Evolutionary conservation across 2,329 filamentous ascomycete genomes (phyloP).

Genomic region (Diaporthe sp.): DNA sequence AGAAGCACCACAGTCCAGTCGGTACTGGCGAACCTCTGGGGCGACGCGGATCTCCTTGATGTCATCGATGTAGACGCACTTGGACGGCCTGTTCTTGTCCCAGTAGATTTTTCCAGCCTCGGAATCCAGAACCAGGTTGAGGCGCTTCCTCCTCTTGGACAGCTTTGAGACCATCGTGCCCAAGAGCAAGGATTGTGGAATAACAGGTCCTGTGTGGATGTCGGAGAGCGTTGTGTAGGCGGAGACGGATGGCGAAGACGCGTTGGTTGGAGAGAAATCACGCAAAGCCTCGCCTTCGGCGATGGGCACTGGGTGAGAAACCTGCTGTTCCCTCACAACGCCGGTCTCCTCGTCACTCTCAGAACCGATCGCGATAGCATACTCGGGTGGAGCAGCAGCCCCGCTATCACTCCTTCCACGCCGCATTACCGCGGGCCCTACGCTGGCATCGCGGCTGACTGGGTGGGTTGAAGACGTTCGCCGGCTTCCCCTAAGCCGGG

Average conservation of each 20-base stretch:
- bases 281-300: constrained; percentile 59
- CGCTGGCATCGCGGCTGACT: constrained; percentile 86
- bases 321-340: constrained; percentile 64
- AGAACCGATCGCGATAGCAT: constrained; percentile 63
- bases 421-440: constrained; percentile 89
- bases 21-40: constrained; percentile 88
- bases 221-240: constrained; percentile 53
- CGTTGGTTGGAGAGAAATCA: constrained; percentile 64
- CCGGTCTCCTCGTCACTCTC: constrained; percentile 67
- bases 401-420: constrained; percentile 88
- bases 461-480: constrained; percentile 84
- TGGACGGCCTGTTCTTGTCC: constrained; percentile 83
- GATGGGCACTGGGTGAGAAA: constrained; percentile 58
- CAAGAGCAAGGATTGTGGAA: constrained; percentile 81
- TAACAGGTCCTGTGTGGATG: constrained; percentile 75
- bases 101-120: constrained; percentile 90
- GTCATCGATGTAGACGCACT: constrained; percentile 94
- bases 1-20: constrained; percentile 82
- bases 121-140: constrained; percentile 81
- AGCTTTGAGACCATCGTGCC: constrained; percentile 87
- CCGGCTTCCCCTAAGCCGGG: constrained; percentile 59
- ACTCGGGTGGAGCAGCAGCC: constrained; percentile 72
- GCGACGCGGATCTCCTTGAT: constrained; percentile 91
- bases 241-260: constrained; percentile 59
- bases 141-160: constrained; percentile 83